Evolutionary conservation across 23 red algal genomes (phyloP), one percentile per base, ranked within the genome.

Genomic region (Pyropia yezoensis): DNA sequence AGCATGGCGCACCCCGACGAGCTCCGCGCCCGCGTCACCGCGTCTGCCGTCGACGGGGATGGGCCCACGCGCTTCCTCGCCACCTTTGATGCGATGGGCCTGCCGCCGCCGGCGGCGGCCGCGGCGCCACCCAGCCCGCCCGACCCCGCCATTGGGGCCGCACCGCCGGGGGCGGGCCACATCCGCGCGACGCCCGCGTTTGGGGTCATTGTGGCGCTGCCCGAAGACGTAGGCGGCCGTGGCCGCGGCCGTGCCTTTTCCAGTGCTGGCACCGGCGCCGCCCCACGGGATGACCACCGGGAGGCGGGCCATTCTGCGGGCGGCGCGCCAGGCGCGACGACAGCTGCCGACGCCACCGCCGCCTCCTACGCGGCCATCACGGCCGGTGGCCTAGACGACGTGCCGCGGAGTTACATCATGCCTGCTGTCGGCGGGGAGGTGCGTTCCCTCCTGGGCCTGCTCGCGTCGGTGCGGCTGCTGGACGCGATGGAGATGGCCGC

Each of bases 161-260:
- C 39, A 8, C 39, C 39, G 39, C 39, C 39, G 39, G 39, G 39
- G 0, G 39, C 39, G 7, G 82, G 71, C 7, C 71, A 74, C 45
- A 72, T 87, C 34, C 59, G 82, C 45, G 76, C 76, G 15, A 76
- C 58, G 7, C 82, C 82, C 17, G 82, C 82, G 12, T 87, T 76
- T 70, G 82, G 82, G 11, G 82, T 87, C 7, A 69, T 87, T 29
- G 76, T 87, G 34, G 53, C 82, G 14, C 71, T 72, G 14, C 82
- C 82, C 14, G 82, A 87, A 54, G 82, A 87, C 28, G 71, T 72
- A 2, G 53, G 56, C 27, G 69, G 71, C 3, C 57, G 82, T 32
- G 70, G 82, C 14, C 49, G 70, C 14, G 71, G 63, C 8, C 59
- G 74, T 14, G 82, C 82, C 39, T 47, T 47, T 47, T 47, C 39